These are phyloP conservation scores for Diplocarpon rosae DNA, from an alignment of 2,329 filamentous ascomycete species.

Conservation along the genomic window DNA sequence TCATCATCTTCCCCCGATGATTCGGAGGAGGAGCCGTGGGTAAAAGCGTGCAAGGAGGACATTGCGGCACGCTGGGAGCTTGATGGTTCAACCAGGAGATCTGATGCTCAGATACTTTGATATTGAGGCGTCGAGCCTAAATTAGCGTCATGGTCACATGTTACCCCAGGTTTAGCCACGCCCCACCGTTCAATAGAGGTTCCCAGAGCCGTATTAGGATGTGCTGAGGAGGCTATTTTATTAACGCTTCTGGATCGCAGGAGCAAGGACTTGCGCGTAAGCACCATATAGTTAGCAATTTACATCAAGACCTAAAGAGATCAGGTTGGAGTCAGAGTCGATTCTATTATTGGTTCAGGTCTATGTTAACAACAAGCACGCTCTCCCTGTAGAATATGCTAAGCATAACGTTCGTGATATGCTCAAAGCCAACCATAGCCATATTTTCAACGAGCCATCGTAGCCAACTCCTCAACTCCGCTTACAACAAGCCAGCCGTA, in stretches of 20 bases:
- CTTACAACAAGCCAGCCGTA: slow-evolving; percentile 6
- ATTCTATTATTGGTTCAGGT: slow-evolving; percentile 6
- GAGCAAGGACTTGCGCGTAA: too few species aligned
- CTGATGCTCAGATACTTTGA: neutral
- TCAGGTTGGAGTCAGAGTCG: neutral
- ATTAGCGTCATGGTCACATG: neutral
- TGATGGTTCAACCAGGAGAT: neutral
- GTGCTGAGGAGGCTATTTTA: too few species aligned
- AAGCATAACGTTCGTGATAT: slow-evolving; percentile 24
- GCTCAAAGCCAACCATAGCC: slow-evolving; percentile 18
- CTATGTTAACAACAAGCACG: slow-evolving; percentile 3
- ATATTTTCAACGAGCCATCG: slow-evolving; percentile 9
- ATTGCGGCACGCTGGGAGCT: slow-evolving; percentile 9
- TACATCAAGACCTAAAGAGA: neutral
- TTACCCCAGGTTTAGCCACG: neutral
- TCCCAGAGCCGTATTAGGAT: too few species aligned
- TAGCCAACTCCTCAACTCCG: slow-evolving; percentile 19
- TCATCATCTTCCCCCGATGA: slow-evolving; percentile 23
- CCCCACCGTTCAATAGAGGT: too few species aligned
- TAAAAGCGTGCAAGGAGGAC: slow-evolving; percentile 25
- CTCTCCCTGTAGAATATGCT: slow-evolving; percentile 21
- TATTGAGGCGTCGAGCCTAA: neutral
- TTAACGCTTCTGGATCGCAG: too few species aligned
- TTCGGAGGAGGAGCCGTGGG: slow-evolving; percentile 24
- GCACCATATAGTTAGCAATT: neutral